Evolutionary conservation across 1,284 basidiomycete species (phyloP).

Genomic region (Wolfiporia cocos): DNA sequence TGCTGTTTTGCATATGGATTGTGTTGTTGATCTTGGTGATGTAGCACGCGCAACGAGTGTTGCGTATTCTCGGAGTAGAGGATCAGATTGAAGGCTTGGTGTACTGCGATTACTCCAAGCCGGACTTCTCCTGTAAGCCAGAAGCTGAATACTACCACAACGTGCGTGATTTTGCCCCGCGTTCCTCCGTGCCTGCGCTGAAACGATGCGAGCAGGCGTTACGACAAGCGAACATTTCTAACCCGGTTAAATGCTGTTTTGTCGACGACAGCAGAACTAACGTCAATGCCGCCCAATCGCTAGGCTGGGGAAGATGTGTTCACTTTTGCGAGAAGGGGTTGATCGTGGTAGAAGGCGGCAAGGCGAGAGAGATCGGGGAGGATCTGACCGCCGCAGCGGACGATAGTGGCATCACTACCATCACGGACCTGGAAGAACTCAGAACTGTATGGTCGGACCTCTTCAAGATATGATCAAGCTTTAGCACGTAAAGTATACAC

Average conservation of each 20-base stretch:
- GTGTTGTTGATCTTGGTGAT: no score
- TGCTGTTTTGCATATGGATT: no score
- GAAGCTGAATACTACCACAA: constrained; percentile 64
- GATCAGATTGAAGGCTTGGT: constrained; percentile 78
- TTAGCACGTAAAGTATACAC: no score
- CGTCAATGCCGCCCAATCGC: constrained; percentile 52
- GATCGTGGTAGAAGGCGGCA: constrained; percentile 58
- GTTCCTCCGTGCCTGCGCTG: constrained; percentile 3
- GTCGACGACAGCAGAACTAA: constrained; percentile 72
- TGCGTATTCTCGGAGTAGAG: constrained; percentile 67
- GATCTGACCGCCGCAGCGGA: constrained; percentile 27
- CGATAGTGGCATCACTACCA: constrained; percentile 38
- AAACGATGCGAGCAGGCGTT: constrained; percentile 47
- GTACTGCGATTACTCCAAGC: constrained; percentile 73
- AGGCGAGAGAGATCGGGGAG: constrained; percentile 42
- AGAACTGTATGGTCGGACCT: constrained; percentile 67
- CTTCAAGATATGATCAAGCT: constrained; percentile 45
- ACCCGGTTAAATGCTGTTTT: constrained; percentile 68
- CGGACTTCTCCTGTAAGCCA: constrained; percentile 79
- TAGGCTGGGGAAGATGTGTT: constrained; percentile 68
- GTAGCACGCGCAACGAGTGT: constrained; percentile 80
- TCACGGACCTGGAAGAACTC: constrained; percentile 55
- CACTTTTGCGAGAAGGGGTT: constrained; percentile 68
- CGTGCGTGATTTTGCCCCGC: constrained; percentile 28
- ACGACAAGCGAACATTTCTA: constrained; percentile 46